Percentiles rank a stretch among this genome's conserved stretches.
Conservation (phyloP, 2,329 filamentous ascomycete species). For the Thielaviopsis ethacetica region DNA sequence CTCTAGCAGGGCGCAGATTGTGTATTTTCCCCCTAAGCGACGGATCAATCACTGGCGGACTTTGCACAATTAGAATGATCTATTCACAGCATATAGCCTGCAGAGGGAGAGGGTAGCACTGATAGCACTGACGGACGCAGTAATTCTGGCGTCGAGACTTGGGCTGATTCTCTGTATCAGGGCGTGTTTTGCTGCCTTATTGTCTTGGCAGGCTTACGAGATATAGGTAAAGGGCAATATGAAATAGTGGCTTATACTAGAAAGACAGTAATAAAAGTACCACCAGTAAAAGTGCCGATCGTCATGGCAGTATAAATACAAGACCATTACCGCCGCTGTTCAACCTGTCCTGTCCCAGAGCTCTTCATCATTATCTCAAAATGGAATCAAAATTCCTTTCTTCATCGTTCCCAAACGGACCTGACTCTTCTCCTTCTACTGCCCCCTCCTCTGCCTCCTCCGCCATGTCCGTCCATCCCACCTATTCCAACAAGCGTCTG, state of each 20-base stretch:
- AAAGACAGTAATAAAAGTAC: too few relatives aligned
- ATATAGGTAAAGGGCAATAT: too few relatives aligned
- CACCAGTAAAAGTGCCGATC: too few relatives aligned
- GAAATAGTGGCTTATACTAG: too few relatives aligned
- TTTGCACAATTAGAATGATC: not conserved
- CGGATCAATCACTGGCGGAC: not conserved
- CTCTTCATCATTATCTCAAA: not conserved
- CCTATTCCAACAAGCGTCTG: constrained; percentile 25
- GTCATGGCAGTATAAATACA: too few relatives aligned
- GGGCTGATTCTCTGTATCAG: not conserved
- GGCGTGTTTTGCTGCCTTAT: not conserved
- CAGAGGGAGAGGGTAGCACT: too few relatives aligned
- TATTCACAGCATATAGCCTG: too few relatives aligned
- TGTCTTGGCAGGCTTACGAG: not conserved
- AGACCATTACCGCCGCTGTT: not conserved
- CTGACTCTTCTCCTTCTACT: not conserved
- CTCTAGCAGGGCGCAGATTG: not conserved
- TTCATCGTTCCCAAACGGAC: not conserved
- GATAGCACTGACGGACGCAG: not conserved
- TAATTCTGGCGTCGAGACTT: not conserved
- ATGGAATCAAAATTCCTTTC: not conserved
- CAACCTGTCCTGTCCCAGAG: not conserved
- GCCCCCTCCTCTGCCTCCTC: not conserved
- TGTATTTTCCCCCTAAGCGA: not conserved
- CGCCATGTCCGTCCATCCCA: not conserved